Conservation (phyloP, 2,329 filamentous ascomycete genomes). For the Aspergillus candidus region DNA sequence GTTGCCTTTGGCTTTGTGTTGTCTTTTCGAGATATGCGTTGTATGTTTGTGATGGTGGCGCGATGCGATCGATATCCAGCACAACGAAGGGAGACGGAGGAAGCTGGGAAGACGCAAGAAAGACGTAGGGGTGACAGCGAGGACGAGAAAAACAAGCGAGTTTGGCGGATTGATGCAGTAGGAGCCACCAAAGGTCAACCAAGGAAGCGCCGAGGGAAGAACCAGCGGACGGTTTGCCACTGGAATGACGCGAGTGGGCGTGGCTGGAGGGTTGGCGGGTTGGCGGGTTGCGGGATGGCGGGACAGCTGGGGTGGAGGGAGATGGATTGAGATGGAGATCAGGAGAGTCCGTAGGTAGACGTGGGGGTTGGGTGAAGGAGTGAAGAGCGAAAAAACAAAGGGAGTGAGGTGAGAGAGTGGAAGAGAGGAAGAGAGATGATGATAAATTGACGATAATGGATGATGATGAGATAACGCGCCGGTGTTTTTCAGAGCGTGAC, state of each 20-base stretch:
- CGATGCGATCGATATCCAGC: too few species aligned
- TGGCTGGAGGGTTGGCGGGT: conserved; percentile 8
- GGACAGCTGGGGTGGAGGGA: neutral
- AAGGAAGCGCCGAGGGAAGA: conserved; percentile 20
- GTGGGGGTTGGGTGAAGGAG: neutral
- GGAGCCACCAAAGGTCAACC: conserved; percentile 8
- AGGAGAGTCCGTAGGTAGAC: neutral
- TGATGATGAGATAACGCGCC: neutral
- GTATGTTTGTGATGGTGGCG: too few species aligned
- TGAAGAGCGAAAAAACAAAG: neutral
- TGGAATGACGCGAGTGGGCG: conserved; percentile 18
- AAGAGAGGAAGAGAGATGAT: neutral
- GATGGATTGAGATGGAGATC: neutral
- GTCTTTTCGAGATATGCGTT: neutral
- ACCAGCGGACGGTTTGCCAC: conserved; percentile 32
- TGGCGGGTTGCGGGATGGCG: neutral
- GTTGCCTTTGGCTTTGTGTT: neutral
- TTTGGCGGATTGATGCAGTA: conserved; percentile 6
- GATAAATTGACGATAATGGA: neutral
- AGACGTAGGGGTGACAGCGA: conserved; percentile 4
- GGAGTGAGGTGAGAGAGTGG: conserved; percentile 5
- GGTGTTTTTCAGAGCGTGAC: conserved; percentile 7
- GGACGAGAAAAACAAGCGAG: neutral
- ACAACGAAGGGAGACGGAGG: neutral
- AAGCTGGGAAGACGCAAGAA: neutral